Evolutionary conservation across 306 rosid species (phyloP).

Genomic region (Vicia faba): DNA sequence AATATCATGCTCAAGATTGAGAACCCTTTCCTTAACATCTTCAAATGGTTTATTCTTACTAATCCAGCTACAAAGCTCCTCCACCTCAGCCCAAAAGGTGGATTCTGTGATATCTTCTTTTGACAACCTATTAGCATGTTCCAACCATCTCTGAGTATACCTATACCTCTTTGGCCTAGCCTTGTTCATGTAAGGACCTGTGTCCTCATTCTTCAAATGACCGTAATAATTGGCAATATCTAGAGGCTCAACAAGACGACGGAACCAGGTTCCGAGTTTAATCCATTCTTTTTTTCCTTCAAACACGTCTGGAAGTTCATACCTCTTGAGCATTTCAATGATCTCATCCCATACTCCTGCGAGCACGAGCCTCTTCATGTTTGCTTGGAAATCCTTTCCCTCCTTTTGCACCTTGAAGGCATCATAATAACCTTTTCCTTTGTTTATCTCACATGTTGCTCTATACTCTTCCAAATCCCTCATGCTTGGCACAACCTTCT

Average conservation of each 20-base stretch:
- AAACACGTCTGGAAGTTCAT: slow-evolving; percentile 75
- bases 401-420: slow-evolving; percentile 68
- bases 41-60: slow-evolving; percentile 29
- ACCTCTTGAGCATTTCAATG: slow-evolving; percentile 60
- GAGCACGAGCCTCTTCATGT: slow-evolving; percentile 62
- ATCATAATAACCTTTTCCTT: slow-evolving; percentile 54
- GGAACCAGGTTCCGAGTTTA: slow-evolving; percentile 50
- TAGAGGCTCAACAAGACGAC: slow-evolving; percentile 74
- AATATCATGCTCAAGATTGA: slow-evolving; percentile 35
- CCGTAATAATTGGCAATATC: slow-evolving; percentile 84
- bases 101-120: slow-evolving; percentile 53
- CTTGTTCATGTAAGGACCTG: slow-evolving; percentile 53
- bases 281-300: slow-evolving; percentile 61
- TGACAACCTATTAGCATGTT: slow-evolving; percentile 33
- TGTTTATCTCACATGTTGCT: slow-evolving; percentile 35
- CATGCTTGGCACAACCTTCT: slow-evolving; percentile 21
- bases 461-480: slow-evolving; percentile 41
- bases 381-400: slow-evolving; percentile 62
- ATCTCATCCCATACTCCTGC: slow-evolving; percentile 81
- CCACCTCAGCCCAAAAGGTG: slow-evolving; percentile 70
- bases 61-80: slow-evolving; percentile 53
- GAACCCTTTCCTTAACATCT: background rate
- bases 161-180: slow-evolving; percentile 71
- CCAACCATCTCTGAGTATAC: slow-evolving; percentile 69
- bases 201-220: slow-evolving; percentile 62